Conservation (phyloP, 2,329 filamentous ascomycete genomes). For the Fusarium equiseti region DNA sequence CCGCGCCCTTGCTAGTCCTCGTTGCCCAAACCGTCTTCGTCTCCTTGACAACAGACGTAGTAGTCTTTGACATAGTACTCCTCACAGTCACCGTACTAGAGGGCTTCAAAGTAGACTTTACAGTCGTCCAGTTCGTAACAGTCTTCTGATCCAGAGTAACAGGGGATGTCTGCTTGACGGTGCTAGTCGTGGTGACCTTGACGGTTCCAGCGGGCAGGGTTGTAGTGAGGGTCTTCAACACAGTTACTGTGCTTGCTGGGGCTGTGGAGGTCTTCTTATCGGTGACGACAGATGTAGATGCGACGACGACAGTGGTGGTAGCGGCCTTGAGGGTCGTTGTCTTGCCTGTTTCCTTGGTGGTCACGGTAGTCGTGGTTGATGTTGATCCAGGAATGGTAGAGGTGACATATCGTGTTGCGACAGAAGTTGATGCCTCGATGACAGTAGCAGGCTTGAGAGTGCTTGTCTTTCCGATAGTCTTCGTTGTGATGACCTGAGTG, state of each 20-base stretch:
- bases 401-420: constrained; percentile 25
- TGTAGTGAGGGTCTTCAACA: constrained; percentile 17
- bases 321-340: constrained; percentile 39
- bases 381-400: constrained; percentile 30
- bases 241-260: constrained; percentile 36
- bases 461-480: constrained; percentile 23
- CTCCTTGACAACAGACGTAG: constrained; percentile 28
- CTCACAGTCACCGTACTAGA: constrained; percentile 32
- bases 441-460: constrained; percentile 34
- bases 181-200: constrained; percentile 29
- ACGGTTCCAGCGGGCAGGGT: constrained; percentile 27
- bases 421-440: constrained; percentile 13
- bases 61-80: constrained; percentile 33
- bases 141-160: constrained; percentile 11
- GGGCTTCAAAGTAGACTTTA: constrained; percentile 43
- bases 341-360: constrained; percentile 39
- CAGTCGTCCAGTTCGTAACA: constrained; percentile 37
- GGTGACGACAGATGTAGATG: constrained; percentile 31
- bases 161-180: constrained; percentile 28
- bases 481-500: constrained; percentile 25
- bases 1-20: constrained; percentile 34
- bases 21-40: constrained; percentile 32
- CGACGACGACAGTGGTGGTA: constrained; percentile 28
- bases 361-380: constrained; percentile 27
- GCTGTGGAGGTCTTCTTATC: constrained; percentile 36